phyloP scores from a whole-genome alignment of 192 early-diverging fungal genomes.

The Entophlyctis luteolus region DNA sequence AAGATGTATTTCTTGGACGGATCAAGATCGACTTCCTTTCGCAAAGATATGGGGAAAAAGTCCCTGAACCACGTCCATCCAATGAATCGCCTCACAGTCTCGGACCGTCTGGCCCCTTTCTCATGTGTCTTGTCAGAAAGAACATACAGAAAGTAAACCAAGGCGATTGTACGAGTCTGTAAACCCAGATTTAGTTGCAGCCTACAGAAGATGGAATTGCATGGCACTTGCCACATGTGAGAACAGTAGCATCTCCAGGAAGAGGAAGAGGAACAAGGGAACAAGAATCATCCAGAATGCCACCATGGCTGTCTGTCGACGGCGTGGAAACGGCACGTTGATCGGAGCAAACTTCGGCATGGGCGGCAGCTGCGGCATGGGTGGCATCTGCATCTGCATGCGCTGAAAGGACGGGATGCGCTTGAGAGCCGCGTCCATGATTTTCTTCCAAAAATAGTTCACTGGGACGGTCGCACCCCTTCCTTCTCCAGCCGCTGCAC shows the following conservation, averaged over 20 bases:
- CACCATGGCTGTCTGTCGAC: slow-evolving; percentile 65
- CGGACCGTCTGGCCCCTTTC: slow-evolving; percentile 66
- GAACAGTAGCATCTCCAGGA: slow-evolving; percentile 59
- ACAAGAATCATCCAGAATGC: slow-evolving; percentile 59
- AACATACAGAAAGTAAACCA: slow-evolving; percentile 75
- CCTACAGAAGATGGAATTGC: too few species aligned
- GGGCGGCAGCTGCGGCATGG: not conserved
- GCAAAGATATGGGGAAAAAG: slow-evolving; percentile 75
- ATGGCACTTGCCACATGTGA: slow-evolving; percentile 10
- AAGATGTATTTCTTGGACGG: slow-evolving; percentile 82
- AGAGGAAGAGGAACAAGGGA: slow-evolving; percentile 53
- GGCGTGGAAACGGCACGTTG: slow-evolving; percentile 58
- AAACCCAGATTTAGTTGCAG: slow-evolving; percentile 27
- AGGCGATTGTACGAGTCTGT: slow-evolving; percentile 25
- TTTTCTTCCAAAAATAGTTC: too few species aligned
- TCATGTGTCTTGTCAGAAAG: slow-evolving; percentile 74
- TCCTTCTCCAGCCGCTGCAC: too few species aligned
- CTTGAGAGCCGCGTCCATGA: too few species aligned
- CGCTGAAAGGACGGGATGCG: too few species aligned
- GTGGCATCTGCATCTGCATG: too few species aligned
- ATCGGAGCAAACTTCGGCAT: slow-evolving; percentile 61
- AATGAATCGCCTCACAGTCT: slow-evolving; percentile 43
- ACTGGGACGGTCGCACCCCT: too few species aligned
- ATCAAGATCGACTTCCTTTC: slow-evolving; percentile 82
- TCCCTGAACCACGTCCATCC: slow-evolving; percentile 76